These are phyloP conservation scores for Elaeagnus macrophylla DNA, from an alignment of 306 rosid genomes.

Conservation along the genomic window DNA sequence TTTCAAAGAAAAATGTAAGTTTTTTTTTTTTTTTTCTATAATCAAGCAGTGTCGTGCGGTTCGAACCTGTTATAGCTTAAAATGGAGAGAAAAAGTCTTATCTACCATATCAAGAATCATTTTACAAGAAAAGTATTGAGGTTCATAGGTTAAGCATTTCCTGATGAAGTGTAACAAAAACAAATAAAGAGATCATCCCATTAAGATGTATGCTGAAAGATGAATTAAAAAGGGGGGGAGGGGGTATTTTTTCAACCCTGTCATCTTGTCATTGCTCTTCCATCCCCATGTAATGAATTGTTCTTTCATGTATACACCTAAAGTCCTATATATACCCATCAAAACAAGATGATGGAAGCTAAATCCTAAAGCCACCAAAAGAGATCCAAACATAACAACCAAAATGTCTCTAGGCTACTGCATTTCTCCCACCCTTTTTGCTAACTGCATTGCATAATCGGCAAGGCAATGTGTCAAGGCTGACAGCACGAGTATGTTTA, in stretches of 20 bases:
- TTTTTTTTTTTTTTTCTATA: no score
- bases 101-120: no score
- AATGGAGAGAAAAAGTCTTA: no score
- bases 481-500: constrained; percentile 55
- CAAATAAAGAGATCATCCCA: no score
- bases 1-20: no score
- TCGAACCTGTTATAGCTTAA: no score
- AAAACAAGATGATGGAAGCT: neutral
- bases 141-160: no score
- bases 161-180: no score
- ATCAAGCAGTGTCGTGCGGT: no score
- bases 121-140: no score
- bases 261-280: neutral
- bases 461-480: constrained; percentile 89
- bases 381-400: neutral
- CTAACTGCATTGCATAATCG: constrained; percentile 74
- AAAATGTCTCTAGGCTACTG: constrained; percentile 19
- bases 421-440: constrained; percentile 74
- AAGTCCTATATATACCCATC: neutral
- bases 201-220: no score
- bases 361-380: neutral
- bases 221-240: neutral
- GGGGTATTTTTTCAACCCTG: neutral
- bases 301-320: constrained; percentile 1
- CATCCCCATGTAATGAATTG: neutral